These are phyloP conservation scores for Incumbomyces delicatus DNA, from an alignment of 2,329 filamentous ascomycete genomes.

Conservation along the genomic window DNA sequence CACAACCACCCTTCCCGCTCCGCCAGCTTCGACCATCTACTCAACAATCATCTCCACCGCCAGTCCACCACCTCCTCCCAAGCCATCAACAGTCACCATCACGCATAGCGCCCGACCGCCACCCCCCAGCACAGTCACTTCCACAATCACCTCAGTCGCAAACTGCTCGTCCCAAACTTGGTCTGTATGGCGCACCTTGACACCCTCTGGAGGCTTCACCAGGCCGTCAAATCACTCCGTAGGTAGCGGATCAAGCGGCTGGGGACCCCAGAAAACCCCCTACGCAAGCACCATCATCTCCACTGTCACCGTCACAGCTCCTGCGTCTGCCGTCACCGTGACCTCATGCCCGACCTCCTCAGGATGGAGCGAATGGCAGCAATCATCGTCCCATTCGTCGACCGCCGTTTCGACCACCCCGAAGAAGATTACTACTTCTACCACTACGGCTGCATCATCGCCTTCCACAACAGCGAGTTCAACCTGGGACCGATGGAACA, in stretches of 20 bases:
- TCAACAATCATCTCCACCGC: neutral
- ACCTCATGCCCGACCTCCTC: no score
- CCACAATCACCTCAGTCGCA: neutral
- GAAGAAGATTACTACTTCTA: no score
- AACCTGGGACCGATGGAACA: neutral
- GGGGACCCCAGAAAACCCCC: no score
- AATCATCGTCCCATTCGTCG: no score
- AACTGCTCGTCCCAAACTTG: neutral
- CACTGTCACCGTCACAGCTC: no score
- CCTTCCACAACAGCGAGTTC: neutral
- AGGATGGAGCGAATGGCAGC: no score
- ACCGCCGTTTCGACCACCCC: no score
- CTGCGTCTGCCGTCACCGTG: no score
- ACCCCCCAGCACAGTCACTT: constrained; percentile 3
- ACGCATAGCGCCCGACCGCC: neutral
- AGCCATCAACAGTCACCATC: constrained; percentile 2
- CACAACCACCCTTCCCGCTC: neutral
- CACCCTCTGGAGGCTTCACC: no score
- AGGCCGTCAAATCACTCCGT: no score
- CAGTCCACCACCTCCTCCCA: neutral
- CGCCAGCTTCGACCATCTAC: neutral
- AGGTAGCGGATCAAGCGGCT: no score
- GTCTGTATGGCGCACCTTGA: neutral
- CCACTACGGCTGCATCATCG: neutral
- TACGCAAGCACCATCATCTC: no score